Evolutionary conservation across 176 grass and related monocot species (phyloP).

Genomic region (Juncus inflexus): DNA sequence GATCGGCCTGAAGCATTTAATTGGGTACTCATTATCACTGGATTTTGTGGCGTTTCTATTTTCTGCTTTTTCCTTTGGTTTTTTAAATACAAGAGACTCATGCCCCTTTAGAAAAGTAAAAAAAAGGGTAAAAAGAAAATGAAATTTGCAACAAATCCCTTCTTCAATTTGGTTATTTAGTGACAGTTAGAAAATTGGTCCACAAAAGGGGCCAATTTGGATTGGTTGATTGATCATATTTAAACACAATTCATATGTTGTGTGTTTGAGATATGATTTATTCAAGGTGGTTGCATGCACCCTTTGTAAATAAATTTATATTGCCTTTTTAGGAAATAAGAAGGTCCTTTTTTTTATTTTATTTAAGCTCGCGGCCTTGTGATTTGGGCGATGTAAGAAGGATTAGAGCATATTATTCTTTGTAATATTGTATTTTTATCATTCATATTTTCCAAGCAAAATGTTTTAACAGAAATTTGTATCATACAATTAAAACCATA

Average conservation of each 20-base stretch:
- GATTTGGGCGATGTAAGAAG: conserved; percentile 3
- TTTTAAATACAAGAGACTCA: conserved; percentile 68
- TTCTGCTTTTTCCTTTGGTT: conserved; percentile 73
- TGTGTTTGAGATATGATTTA: no score
- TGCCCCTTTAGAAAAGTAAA: conserved; percentile 48
- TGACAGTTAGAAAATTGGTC: no score
- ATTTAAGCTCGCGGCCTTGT: conserved; percentile 4
- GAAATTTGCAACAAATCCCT: no score
- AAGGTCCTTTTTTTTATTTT: conserved; percentile 15
- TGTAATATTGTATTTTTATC: neutral
- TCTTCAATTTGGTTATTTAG: no score
- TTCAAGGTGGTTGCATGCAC: no score
- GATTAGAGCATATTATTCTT: neutral
- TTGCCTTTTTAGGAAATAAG: neutral
- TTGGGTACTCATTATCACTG: conserved; percentile 61
- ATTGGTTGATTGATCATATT: no score
- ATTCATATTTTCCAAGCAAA: neutral
- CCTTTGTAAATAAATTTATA: no score
- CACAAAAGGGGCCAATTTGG: no score
- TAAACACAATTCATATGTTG: no score
- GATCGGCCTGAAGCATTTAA: conserved; percentile 48
- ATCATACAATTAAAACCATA: conserved; percentile 14
- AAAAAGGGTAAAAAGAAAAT: neutral
- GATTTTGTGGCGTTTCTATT: conserved; percentile 36
- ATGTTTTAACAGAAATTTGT: conserved; percentile 3